Percentiles rank a stretch among this genome's conserved stretches.
Evolutionary conservation across 257 asterid species (phyloP).

Genomic region (Fraxinus anomala): DNA sequence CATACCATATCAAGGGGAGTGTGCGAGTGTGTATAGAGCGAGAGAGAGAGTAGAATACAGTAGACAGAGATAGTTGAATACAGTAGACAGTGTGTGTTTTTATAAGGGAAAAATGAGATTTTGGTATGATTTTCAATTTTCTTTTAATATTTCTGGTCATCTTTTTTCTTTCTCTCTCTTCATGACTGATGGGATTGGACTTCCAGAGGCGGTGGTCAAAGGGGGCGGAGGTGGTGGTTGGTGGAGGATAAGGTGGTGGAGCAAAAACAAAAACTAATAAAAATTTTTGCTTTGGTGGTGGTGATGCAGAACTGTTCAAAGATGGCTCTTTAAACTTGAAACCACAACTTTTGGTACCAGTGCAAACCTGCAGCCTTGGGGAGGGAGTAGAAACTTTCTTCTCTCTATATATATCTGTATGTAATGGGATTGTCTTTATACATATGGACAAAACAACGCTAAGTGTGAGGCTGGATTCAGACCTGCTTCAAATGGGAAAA

Average conservation of each 20-base stretch:
- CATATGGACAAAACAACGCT: conserved; percentile 1
- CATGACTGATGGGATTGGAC: conserved; percentile 3
- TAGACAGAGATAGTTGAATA: neutral
- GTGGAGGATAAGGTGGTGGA: conserved; percentile 27
- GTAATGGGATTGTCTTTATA: neutral
- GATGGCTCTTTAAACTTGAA: conserved; percentile 2
- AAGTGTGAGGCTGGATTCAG: neutral
- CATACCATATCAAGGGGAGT: neutral
- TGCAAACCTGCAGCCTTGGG: conserved; percentile 40
- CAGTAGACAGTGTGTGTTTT: neutral
- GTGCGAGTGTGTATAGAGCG: neutral
- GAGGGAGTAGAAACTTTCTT: conserved; percentile 30
- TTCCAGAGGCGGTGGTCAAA: conserved; percentile 19
- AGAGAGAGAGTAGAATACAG: neutral
- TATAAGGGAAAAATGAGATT: neutral
- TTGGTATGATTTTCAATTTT: neutral
- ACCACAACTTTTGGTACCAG: conserved; percentile 36
- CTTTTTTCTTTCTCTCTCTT: neutral
- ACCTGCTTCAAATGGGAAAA: neutral
- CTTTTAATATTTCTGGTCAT: neutral
- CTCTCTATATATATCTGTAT: neutral
- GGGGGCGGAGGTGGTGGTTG: conserved; percentile 26
- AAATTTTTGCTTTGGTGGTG: conserved; percentile 22
- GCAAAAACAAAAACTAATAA: neutral
- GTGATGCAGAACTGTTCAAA: conserved; percentile 10